A percentile compares a stretch with the other conserved stretches of the same genome.
phyloP scores from a whole-genome alignment of 164 flowering plant genomes.

The Dillenia suffruticosa region DNA sequence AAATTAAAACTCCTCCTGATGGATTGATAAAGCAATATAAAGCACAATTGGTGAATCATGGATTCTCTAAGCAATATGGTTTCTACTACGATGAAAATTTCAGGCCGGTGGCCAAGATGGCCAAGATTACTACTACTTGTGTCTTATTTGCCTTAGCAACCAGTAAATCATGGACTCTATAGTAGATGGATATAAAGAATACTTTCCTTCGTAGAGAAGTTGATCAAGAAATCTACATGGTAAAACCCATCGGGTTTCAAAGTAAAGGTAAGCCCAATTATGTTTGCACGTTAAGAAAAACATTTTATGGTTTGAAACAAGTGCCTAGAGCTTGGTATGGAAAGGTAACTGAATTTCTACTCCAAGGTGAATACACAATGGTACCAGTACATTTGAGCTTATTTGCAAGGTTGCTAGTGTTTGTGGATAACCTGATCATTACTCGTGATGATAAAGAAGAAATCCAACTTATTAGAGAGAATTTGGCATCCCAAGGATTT shows the following conservation, averaged over 20 bases:
- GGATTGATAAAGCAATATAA: not conserved
- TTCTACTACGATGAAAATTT: not conserved
- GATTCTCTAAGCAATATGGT: not conserved
- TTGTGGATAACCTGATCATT: constrained; percentile 2
- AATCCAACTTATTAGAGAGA: not conserved
- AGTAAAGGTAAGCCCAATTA: not conserved
- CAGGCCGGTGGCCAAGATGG: constrained; percentile 3
- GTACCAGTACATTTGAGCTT: not conserved
- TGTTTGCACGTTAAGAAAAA: not conserved
- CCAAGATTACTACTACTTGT: not conserved
- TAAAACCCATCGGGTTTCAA: not conserved
- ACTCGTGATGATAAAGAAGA: not conserved
- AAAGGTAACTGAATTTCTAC: not conserved
- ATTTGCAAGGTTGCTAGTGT: constrained; percentile 3
- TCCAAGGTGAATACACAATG: not conserved
- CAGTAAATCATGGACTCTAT: constrained; percentile 2
- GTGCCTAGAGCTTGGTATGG: constrained; percentile 3
- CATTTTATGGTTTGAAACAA: constrained; percentile 5
- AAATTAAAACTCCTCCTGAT: not conserved
- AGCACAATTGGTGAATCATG: not conserved
- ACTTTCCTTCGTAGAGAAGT: not conserved
- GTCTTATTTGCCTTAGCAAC: not conserved
- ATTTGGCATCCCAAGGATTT: not conserved
- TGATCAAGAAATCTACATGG: constrained; percentile 3
- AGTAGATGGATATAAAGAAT: constrained; percentile 7